Evolutionary conservation across 495 filamentous ascomycete genomes (phyloP), one percentile per base, ranked within the genome.

Genomic region (Cairneyella variabilis): DNA sequence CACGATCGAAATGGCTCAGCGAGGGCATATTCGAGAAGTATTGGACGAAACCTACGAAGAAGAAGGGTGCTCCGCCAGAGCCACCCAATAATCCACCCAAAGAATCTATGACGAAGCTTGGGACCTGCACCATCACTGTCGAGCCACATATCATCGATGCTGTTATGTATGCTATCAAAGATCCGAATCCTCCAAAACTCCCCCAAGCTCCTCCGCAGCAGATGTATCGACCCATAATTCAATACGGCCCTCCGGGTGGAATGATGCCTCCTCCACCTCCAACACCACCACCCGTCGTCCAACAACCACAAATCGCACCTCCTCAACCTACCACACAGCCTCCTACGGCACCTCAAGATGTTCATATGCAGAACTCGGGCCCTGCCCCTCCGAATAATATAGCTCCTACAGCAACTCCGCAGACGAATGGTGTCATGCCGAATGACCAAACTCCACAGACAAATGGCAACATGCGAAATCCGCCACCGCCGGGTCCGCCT

Each of bases 131-230:
- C 23, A 83, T 98, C 41, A 88, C 85, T 17, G 81, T 96, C 52
- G 92, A 91, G 52, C 95, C 95, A 36, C 95, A 99, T 69, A 77
- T 87, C 21, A 90, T 99, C 59, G 90, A 97, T 52, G 85, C 85
- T 22, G 86, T 83, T 57, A 78, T 99, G 62, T 97, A 85, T 64
- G 84, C 82, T 27, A 88, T 95, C 18, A 95, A 92, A 60, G 90
- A 90, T 30, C 70, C 73, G 21, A 76, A 73, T 52, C 73, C 77
- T 16, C 78, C 80, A 14, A 53, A 62, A 10, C 39, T 59, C 11
- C 63, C 71, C 0, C 56, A 64, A 21, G 16, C 49, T 21, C 25
- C 49, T 11, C 61, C 59, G 40, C 69, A 71, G 27, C 62, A 64
- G n/a, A 57, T 70, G 42, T 62, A 69, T 26, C 78, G 81, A 26